Percentiles rank a stretch among this genome's conserved stretches.
phyloP scores from a whole-genome alignment of 2,329 filamentous ascomycete genomes.

The Cercospora beticola region DNA sequence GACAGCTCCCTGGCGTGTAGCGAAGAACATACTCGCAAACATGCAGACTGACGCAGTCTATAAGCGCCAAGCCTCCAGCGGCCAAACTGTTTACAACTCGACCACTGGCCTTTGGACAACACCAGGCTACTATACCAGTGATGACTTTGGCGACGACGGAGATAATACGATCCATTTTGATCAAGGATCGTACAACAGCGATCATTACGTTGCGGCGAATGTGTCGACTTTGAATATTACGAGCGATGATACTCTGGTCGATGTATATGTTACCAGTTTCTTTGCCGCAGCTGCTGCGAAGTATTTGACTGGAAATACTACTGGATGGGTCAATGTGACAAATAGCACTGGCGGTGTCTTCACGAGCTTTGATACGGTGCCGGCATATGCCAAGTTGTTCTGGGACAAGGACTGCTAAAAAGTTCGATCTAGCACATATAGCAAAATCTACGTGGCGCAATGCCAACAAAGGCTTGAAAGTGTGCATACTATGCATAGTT shows the following conservation, averaged over 20 bases:
- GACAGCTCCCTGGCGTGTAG: constrained; percentile 24
- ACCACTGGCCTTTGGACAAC: constrained; percentile 30
- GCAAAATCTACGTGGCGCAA: not conserved
- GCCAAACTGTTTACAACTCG: constrained; percentile 15
- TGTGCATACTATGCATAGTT: not conserved
- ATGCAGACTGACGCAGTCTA: constrained; percentile 32
- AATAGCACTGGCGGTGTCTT: constrained; percentile 23
- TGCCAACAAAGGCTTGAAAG: not conserved
- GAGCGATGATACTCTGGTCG: constrained; percentile 23
- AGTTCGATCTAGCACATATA: not conserved
- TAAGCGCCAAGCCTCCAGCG: constrained; percentile 18
- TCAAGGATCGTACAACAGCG: constrained; percentile 19
- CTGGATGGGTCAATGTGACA: constrained; percentile 24
- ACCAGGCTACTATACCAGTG: constrained; percentile 56
- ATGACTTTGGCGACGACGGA: constrained; percentile 58
- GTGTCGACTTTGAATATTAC: constrained; percentile 23
- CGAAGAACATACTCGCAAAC: constrained; percentile 25
- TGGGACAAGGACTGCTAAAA: constrained; percentile 25
- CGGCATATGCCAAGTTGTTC: constrained; percentile 20
- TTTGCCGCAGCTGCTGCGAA: constrained; percentile 22
- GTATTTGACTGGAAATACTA: constrained; percentile 24
- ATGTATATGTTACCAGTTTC: constrained; percentile 26
- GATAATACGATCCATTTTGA: constrained; percentile 55
- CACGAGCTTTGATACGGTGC: constrained; percentile 24
- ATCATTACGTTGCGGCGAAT: constrained; percentile 25